A percentile compares a stretch with the other conserved stretches of the same genome.
Conservation (phyloP, 179 eudicot genomes). For the Beta lomatogona region DNA sequence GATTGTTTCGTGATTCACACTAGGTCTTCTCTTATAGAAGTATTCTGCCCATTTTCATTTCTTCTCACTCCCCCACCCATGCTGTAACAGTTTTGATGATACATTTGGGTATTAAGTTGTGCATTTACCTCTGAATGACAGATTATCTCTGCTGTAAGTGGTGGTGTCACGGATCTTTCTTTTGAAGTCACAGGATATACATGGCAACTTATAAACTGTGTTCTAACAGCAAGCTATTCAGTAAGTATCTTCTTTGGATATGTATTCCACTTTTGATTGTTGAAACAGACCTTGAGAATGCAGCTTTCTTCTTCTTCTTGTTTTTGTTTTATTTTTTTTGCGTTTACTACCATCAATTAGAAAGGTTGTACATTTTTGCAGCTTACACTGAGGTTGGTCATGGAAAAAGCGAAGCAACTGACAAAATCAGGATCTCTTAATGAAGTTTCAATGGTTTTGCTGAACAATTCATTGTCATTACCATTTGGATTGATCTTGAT, state of each 20-base stretch:
- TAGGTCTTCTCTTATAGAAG: no score
- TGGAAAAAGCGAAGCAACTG: constrained; percentile 76
- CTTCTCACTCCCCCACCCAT: not conserved
- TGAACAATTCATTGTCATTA: constrained; percentile 69
- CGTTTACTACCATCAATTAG: not conserved
- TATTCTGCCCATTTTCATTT: no score
- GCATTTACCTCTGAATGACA: constrained; percentile 31
- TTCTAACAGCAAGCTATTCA: constrained; percentile 77
- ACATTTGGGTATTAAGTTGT: constrained; percentile 2
- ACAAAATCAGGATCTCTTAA: constrained; percentile 77
- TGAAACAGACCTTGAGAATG: not conserved
- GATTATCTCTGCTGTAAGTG: constrained; percentile 77
- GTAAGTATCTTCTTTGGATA: constrained; percentile 37
- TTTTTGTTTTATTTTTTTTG: not conserved
- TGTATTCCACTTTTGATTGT: not conserved
- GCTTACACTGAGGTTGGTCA: constrained; percentile 71
- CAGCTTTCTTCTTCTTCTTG: not conserved
- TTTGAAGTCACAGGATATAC: constrained; percentile 66
- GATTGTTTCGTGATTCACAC: no score
- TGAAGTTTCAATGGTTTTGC: constrained; percentile 85
- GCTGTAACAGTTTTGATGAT: not conserved
- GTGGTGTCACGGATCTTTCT: constrained; percentile 81
- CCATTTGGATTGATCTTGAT: constrained; percentile 73
- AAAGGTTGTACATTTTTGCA: constrained; percentile 31
- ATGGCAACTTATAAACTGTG: constrained; percentile 69